Conservation (phyloP, 2,329 filamentous ascomycete genomes). For the Talaromyces sp. region DNA sequence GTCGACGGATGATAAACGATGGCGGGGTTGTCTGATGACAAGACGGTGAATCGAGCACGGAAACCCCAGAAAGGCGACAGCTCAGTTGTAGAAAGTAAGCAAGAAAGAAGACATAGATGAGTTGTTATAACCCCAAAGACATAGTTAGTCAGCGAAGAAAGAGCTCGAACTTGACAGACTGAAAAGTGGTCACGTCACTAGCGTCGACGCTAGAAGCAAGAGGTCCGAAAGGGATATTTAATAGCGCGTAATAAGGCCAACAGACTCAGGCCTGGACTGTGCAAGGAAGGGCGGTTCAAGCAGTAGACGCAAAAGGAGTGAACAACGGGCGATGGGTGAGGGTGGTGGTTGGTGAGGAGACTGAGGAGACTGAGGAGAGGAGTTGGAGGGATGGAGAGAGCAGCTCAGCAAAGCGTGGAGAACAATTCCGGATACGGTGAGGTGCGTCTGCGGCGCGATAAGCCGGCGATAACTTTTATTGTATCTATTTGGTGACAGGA, state of each 20-base stretch:
- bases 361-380: background rate
- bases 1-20: background rate
- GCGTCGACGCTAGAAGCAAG: conserved; percentile 12
- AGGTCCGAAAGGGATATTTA: conserved; percentile 10
- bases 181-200: background rate
- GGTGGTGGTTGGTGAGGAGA: background rate
- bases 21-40: conserved; percentile 2
- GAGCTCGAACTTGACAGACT: conserved; percentile 10
- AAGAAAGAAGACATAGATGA: background rate
- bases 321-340: background rate
- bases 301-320: background rate
- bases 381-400: background rate
- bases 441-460: conserved; percentile 17
- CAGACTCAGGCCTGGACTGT: background rate
- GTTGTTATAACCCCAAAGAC: background rate
- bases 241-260: background rate
- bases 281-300: background rate
- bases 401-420: background rate
- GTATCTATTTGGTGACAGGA: background rate
- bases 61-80: background rate
- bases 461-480: background rate
- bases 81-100: background rate
- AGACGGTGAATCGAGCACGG: background rate
- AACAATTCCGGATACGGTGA: conserved; percentile 21
- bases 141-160: conserved; percentile 12